Conservation (phyloP, 2,329 filamentous ascomycete genomes). For the Pseudogymnoascus pannorum region DNA sequence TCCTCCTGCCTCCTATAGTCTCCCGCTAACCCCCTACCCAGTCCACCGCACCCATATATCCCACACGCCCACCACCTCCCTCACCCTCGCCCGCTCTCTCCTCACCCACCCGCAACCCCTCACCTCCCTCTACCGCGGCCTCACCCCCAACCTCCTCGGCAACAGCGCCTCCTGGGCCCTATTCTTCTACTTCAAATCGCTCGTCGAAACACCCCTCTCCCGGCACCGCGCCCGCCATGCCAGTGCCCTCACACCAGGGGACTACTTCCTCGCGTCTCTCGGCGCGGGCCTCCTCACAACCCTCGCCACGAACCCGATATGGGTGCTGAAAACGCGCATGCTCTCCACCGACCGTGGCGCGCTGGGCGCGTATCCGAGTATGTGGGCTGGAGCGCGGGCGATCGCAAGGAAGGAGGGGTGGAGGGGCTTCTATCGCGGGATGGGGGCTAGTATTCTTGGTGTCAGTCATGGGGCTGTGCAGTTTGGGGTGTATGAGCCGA, state of each 20-base stretch:
- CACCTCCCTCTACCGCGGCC: slow-evolving; percentile 75
- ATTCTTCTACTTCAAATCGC: slow-evolving; percentile 75
- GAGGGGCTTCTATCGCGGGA: slow-evolving; percentile 78
- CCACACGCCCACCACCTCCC: slow-evolving; percentile 35
- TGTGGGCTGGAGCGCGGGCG: slow-evolving; percentile 60
- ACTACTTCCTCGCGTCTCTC: slow-evolving; percentile 78
- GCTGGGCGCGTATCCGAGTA: slow-evolving; percentile 72
- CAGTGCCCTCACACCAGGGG: slow-evolving; percentile 32
- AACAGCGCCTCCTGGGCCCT: slow-evolving; percentile 86
- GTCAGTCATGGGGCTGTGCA: slow-evolving; percentile 91
- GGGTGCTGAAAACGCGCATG: slow-evolving; percentile 98
- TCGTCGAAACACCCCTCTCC: slow-evolving; percentile 38
- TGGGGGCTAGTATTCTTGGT: slow-evolving; percentile 74
- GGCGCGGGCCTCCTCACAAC: slow-evolving; percentile 66
- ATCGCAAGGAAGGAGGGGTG: slow-evolving; percentile 67
- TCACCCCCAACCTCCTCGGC: slow-evolving; percentile 83
- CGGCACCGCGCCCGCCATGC: slow-evolving; percentile 18
- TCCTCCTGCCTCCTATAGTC: slow-evolving; percentile 31
- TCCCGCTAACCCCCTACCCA: slow-evolving; percentile 23
- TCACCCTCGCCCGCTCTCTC: slow-evolving; percentile 42
- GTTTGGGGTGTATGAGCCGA: slow-evolving; percentile 86
- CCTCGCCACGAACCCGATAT: slow-evolving; percentile 85
- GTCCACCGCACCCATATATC: slow-evolving; percentile 42
- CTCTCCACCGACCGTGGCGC: slow-evolving; percentile 70
- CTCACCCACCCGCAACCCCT: slow-evolving; percentile 46